Base-by-base conservation (phyloP, 192 early-diverging fungal species). In the Umbelopsis ramanniana region DNA sequence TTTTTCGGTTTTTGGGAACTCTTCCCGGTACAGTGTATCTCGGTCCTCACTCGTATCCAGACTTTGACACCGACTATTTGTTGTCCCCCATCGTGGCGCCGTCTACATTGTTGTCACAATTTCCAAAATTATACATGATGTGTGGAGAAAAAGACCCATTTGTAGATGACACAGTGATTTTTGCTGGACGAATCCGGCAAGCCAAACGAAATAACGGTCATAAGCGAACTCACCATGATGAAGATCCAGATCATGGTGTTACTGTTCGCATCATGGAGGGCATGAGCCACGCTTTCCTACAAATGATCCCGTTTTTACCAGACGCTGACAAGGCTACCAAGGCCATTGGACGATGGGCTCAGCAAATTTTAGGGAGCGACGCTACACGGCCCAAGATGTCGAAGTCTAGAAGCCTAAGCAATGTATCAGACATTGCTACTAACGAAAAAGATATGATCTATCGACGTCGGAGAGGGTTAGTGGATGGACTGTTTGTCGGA, bases 81-180 rank as follows among this genome's bases (percentile, higher is more conserved):
- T 79, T 99, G 12, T 92, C 89, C 29, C 97, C 97, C 1, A 84
- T 93, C 10, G 85, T 93, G 22, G 94, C 95, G 0, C 97, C 97
- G 0, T 90, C 93, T 70, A 85, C 90, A 52, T 74, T 99, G 17
- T 75, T 99, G 48, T 93, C 93, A 3, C 86, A 91, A 46, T 99
- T 97, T 78, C 97, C 97, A 21, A 92, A 92, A 24, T 92, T 92
- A 0, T 96, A 93, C 76, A 88, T 97, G 57, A 86, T 99, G 60
- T 93, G 92, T 71, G 97, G 97, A 47, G 96, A 97, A 72, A 97
- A 96, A 74, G 97, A 99, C 76, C 97, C 97, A 4, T 88, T 99
- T 47, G 94, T 99, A 6, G 97, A 99, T 80, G 97, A 99, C 80
- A 96, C 96, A 4, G 91, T 97, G 22, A 80, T 99, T 19, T 92